Evolutionary conservation across 2,329 filamentous ascomycete genomes (phyloP), one percentile per base, ranked within the genome.

Genomic region (Amauroascus niger): DNA sequence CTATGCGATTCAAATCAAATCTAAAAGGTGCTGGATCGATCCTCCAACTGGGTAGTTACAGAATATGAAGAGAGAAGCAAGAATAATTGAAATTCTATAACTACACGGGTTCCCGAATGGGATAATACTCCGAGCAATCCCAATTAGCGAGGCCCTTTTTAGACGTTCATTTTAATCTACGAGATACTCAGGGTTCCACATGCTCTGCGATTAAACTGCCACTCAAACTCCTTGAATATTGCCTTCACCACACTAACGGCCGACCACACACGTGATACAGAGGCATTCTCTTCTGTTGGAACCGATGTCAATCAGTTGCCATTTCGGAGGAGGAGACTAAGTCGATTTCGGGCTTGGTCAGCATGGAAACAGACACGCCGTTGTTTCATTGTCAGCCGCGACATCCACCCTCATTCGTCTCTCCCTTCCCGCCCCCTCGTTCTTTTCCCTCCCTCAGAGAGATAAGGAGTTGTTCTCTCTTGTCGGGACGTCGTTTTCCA

Each of bases 381-480:
- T 52, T 46, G 50, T 52, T 52, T 52, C 50, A 52, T 35, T 51
- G 49, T 44, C 40, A 22, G 37, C 22, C 33, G 8, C 7, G 11
- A 22, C 20, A 48, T 35, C 30, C 26, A 28, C 35, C 47, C 47
- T 9, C 18, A 50, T 50, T 41, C 28, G 39, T 24, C 18, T 51
- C 49, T 45, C 39, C 49, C 40, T 28, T 52, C 41, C 50, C 32
- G 40, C 30, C 41, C 49, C 50, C 50, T 49, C 46, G 33, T 40
- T 30, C 40, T 39, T 22, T 46, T 46, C 32, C 18, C 20, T 37
- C 30, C 8, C 20, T 13, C 14, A 18, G 49, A 41, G 24, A 22
- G 37, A 32, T 22, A 43, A 33, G 28, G 39, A 46, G 40, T 46
- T 33, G 1, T 43, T 16, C 20, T 14, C 32, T 32, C 48, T 26